Evolutionary conservation across 176 grass and related monocot genomes (phyloP), one percentile per base, ranked within the genome.

Genomic region (Lolium multiflorum): DNA sequence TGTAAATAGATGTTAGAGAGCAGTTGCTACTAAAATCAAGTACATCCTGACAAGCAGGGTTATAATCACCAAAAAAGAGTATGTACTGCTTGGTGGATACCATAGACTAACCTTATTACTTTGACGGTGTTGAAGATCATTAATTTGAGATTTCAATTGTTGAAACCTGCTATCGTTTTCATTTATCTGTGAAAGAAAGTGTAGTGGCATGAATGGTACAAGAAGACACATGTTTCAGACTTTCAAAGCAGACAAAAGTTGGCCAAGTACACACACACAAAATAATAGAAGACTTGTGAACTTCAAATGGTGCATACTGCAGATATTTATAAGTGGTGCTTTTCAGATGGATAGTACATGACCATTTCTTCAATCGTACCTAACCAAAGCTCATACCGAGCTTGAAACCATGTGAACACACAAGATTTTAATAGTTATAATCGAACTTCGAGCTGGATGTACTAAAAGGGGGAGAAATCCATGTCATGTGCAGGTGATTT

Each of bases 91-190:
- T 44, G 61, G 17, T 50, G 28, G 35, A 11, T 51, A 68, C 21
- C 58, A 35, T 81, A 26, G 12, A 66, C 63, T 7, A 79, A 93
- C 96, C 87, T 86, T 95, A 49, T 95, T 70, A 49, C 13, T 80
- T 91, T 91, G 96, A 22, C 86, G 86, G 28, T 66, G 86, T 25
- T 89, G 86, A 85, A 98, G 82, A 83, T 92, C 82, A 61, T 7
- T 26, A 54, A 92, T 90, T 50, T 98, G 83, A 47, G 8, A 62
- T 57, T 78, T 74, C 8, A 92, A 79, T 22, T 94, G 83, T 37
- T 47, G 15, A 52, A 85, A 75, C 74, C 56, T 87, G 11, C 24
- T 92, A 68, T 63, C 65, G 26, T 80, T 80, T 76, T 91, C 90
- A 7, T 54, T 78, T 78, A 92, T 89, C 96, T 98, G 91, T 28